Conservation (phyloP, 352 stramenopile genomes). For the Albugo laibachii region DNA sequence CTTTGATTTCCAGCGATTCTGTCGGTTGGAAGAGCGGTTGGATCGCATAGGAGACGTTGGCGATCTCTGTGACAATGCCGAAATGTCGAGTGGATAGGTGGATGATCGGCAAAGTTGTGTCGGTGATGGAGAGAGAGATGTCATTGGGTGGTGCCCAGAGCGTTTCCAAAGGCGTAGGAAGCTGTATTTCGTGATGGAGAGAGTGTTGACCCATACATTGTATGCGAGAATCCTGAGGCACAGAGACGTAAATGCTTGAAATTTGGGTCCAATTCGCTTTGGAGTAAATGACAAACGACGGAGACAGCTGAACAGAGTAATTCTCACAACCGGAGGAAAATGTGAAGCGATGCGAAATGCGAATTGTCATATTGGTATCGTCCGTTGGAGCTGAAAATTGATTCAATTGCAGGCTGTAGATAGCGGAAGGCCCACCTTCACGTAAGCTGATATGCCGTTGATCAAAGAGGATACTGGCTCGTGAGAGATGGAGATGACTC, state of each 20-base stretch:
- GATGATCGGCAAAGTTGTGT: no score
- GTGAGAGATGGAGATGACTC: slow-evolving; percentile 13
- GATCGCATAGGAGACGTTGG: no score
- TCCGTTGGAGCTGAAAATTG: background rate
- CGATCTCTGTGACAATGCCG: no score
- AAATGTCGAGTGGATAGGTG: no score
- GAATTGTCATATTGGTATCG: background rate
- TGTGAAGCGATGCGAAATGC: slow-evolving; percentile 13
- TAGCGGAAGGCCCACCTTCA: background rate
- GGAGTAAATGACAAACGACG: slow-evolving; percentile 3
- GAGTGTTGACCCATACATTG: no score
- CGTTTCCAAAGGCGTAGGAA: no score
- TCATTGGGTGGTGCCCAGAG: no score
- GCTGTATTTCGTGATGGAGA: no score
- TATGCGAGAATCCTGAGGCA: background rate
- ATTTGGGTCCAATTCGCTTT: background rate
- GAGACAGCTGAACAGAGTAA: slow-evolving; percentile 21
- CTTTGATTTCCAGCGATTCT: no score
- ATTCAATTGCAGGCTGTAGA: background rate
- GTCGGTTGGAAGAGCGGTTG: no score
- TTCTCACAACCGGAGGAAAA: slow-evolving; percentile 15
- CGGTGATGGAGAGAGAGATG: no score
- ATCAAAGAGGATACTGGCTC: slow-evolving; percentile 20
- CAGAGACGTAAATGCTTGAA: background rate
- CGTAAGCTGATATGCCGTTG: background rate